Evolutionary conservation across 2,329 filamentous ascomycete genomes (phyloP), one percentile per base, ranked within the genome.

Genomic region (Cytospora paraplurivora): DNA sequence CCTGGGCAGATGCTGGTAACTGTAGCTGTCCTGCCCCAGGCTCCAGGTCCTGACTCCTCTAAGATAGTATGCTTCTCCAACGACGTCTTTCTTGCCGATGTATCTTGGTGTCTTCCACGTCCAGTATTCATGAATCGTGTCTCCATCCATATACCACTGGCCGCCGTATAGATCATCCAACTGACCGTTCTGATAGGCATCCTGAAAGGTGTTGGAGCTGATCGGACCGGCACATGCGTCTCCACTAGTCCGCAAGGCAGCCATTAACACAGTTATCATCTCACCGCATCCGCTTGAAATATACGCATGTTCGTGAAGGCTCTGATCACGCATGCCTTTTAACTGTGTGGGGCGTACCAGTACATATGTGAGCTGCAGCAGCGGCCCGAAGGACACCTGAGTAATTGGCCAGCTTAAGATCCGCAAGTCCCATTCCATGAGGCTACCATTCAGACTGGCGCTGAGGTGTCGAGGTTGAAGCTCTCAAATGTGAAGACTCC

Each of bases 341-440:
- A 32, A 4, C 12, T 6, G 27, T 32, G 12, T 5, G 10, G 1
- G 1, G 49, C 56, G 49, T 27, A 51, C 56, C 56, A 59, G 33
- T 51, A 50, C 41, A 59, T 50, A 8, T 44, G 37, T 11, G 56
- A 51, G 21, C 56, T 59, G 12, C 44, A 50, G 32, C 56, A 59
- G 13, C 7, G 7, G 3, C 33, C 56, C 1, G 34, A 33, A 13
- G 56, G 41, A 1, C 41, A 59, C 37, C 50, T 59, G 10, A 59
- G n/a, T 10, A 50, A 8, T 13, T 51, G 32, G 4, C 56, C 47
- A 13, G 37, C 19, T n/a, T 37, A 19, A 17, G 37, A 6, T n/a
- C 56, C 44, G 15, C 56, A 59, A 15, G 34, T 21, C n/a, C 56
- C 56, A 19, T 59, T 21, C 1, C 10, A 13, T 17, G 56, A 51